Evolutionary conservation across 768 basidiomycete genomes (phyloP).

Genomic region (Phlebiopsis gigantea): DNA sequence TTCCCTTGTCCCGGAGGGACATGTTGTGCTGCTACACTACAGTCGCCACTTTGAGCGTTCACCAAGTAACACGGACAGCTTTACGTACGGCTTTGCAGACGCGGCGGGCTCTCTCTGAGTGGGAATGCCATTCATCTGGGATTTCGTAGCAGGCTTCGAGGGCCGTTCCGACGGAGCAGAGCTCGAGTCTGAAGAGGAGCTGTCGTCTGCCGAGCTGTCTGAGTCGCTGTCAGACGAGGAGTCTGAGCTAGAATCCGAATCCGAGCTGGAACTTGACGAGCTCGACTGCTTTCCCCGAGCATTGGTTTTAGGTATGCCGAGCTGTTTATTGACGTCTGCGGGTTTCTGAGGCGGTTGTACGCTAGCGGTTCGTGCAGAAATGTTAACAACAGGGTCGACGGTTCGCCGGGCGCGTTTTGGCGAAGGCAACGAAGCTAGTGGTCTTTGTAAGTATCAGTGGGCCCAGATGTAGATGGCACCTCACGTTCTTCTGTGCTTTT

Average conservation of each 20-base stretch:
- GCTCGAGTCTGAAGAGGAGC: conserved; percentile 20
- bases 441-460: not conserved
- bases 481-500: conserved; percentile 13
- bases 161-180: conserved; percentile 17
- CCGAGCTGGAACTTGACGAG: conserved; percentile 6
- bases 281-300: not conserved
- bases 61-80: conserved; percentile 6
- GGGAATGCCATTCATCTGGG: not conserved
- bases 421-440: not conserved
- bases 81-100: not conserved
- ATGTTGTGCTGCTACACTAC: conserved; percentile 16
- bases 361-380: not conserved
- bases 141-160: conserved; percentile 21
- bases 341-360: not conserved
- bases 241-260: conserved; percentile 7
- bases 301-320: too few relatives aligned
- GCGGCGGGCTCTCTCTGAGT: not conserved
- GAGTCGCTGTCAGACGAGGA: conserved; percentile 21
- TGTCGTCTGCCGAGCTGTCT: conserved; percentile 15
- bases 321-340: not conserved
- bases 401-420: not conserved
- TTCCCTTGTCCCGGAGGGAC: conserved; percentile 62
- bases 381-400: not conserved
- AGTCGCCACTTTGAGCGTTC: too few relatives aligned
- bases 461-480: not conserved